phyloP scores from a whole-genome alignment of 208 protist genomes.

The Crithidia sp. region DNA sequence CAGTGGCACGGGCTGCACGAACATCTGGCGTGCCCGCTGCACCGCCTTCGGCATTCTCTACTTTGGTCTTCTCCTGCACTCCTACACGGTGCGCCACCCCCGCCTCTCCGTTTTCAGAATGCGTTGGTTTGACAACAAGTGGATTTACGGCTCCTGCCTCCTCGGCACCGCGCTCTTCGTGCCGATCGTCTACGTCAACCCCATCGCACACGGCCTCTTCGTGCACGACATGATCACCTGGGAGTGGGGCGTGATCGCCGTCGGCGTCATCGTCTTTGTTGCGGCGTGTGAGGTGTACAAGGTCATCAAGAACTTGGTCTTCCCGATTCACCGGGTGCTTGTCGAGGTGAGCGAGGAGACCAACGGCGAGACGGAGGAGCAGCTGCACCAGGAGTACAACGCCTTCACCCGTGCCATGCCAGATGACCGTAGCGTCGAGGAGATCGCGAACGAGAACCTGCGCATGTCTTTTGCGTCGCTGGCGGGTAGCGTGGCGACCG shows the following conservation, averaged over 20 bases:
- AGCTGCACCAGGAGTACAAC: constrained; percentile 66
- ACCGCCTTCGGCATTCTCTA: constrained; percentile 87
- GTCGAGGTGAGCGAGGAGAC: constrained; percentile 42
- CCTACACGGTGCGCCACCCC: constrained; percentile 88
- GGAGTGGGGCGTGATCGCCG: constrained; percentile 80
- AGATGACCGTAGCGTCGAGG: constrained; percentile 60
- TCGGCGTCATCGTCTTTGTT: constrained; percentile 65
- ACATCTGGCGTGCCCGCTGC: constrained; percentile 77
- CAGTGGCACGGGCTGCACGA: constrained; percentile 47
- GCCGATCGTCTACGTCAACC: constrained; percentile 80
- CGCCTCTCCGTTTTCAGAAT: constrained; percentile 80
- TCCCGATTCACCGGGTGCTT: constrained; percentile 53
- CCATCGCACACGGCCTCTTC: constrained; percentile 74
- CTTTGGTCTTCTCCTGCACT: constrained; percentile 88
- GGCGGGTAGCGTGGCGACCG: constrained; percentile 65
- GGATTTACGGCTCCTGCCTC: constrained; percentile 70
- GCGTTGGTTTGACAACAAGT: constrained; percentile 89
- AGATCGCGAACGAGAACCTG: constrained; percentile 82
- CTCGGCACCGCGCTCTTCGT: constrained; percentile 65
- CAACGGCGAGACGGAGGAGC: constrained; percentile 47
- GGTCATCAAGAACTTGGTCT: constrained; percentile 84
- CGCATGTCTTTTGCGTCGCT: constrained; percentile 84
- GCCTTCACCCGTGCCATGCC: constrained; percentile 53
- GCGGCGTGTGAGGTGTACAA: constrained; percentile 78
- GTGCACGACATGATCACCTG: constrained; percentile 85